These are phyloP conservation scores for Centaurea solstitialis DNA, from an alignment of 129 eudicot species.

Conservation along the genomic window DNA sequence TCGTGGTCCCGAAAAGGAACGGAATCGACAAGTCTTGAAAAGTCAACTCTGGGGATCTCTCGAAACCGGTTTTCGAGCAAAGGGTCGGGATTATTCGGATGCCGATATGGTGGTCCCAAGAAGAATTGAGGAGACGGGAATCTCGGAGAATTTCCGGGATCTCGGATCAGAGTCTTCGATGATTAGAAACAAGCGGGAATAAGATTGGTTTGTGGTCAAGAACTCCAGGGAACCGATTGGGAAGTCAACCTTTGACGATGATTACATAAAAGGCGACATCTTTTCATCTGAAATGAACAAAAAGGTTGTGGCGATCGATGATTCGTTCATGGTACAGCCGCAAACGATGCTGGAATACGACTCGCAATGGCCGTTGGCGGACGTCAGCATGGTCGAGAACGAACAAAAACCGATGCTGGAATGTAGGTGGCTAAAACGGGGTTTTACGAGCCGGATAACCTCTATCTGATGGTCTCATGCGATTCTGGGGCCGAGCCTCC, in stretches of 20 bases:
- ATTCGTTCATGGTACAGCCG: conserved; percentile 88
- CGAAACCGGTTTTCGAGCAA: conserved; percentile 42
- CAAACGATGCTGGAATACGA: conserved; percentile 44
- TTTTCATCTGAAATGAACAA: conserved; percentile 37
- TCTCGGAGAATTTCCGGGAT: conserved; percentile 36
- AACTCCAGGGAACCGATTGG: conserved; percentile 30
- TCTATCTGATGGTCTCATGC: conserved; percentile 67
- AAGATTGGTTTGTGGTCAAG: conserved; percentile 82
- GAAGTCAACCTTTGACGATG: conserved; percentile 42
- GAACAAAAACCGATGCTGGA: conserved; percentile 30
- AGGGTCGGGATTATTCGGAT: conserved; percentile 42
- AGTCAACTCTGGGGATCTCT: conserved; percentile 41
- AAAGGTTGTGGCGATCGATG: conserved; percentile 54
- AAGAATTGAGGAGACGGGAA: conserved; percentile 35
- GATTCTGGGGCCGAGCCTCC: conserved; percentile 68
- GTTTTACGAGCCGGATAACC: conserved; percentile 66
- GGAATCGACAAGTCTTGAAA: conserved; percentile 41
- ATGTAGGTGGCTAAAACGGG: conserved; percentile 33
- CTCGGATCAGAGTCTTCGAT: conserved; percentile 44
- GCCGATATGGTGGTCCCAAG: conserved; percentile 50
- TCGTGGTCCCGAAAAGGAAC: conserved; percentile 47
- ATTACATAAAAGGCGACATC: conserved; percentile 30
- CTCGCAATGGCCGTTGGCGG: conserved; percentile 62
- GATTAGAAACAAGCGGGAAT: conserved; percentile 52
- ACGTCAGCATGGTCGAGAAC: conserved; percentile 57